Percentiles rank a stretch among this genome's conserved stretches.
phyloP scores from a whole-genome alignment of 2,329 filamentous ascomycete genomes.

The Fusarium fracticaudum region DNA sequence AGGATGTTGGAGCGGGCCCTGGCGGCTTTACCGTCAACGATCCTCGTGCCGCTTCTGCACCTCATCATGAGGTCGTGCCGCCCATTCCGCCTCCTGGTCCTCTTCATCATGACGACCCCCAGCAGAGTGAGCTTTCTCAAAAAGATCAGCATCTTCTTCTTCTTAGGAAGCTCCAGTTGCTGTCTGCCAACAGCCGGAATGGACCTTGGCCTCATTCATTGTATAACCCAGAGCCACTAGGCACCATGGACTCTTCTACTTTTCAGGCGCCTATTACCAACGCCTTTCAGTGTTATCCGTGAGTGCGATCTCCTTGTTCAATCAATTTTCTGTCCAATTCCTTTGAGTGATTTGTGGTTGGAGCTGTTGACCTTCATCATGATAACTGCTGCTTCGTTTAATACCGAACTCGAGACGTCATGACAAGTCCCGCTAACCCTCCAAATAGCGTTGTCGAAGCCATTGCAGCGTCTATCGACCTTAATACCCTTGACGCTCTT shows the following conservation, averaged over 20 bases:
- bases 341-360: not conserved
- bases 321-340: not conserved
- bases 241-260: constrained; percentile 39
- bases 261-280: constrained; percentile 40
- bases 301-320: constrained; percentile 21
- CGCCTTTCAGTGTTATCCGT: constrained; percentile 43
- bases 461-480: constrained; percentile 80
- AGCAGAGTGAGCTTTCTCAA: constrained; percentile 29
- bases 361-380: constrained; percentile 13
- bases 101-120: constrained; percentile 38
- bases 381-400: constrained; percentile 5
- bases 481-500: constrained; percentile 86
- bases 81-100: constrained; percentile 36
- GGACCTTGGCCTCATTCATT: constrained; percentile 43
- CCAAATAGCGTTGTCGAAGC: constrained; percentile 76
- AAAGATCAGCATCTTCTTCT: constrained; percentile 42
- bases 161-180: constrained; percentile 40
- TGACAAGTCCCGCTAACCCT: constrained; percentile 27
- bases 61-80: constrained; percentile 38
- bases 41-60: constrained; percentile 32
- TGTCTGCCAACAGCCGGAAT: constrained; percentile 41
- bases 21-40: constrained; percentile 23
- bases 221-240: constrained; percentile 37
- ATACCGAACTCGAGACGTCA: constrained; percentile 1
- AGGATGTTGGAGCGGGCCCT: constrained; percentile 33